Evolutionary conservation across 1,284 basidiomycete genomes (phyloP).

Genomic region (Trichosporon ovoides): DNA sequence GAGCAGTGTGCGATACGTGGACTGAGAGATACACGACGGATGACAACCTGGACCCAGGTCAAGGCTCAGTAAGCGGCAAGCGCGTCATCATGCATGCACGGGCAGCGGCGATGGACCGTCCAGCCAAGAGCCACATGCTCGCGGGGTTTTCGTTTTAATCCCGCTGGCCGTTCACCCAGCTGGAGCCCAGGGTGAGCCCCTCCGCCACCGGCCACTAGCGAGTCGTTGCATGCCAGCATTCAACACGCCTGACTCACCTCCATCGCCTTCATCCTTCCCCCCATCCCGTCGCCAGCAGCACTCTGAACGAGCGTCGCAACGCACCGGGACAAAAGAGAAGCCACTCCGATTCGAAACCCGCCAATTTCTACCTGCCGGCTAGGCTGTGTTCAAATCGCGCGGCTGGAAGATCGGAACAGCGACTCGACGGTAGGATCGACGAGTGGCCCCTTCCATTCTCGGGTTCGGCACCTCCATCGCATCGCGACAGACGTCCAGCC

Average conservation of each 20-base stretch:
- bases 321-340: slow-evolving; percentile 6
- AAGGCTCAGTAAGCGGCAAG: not conserved
- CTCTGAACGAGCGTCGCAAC: slow-evolving; percentile 2
- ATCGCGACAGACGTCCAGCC: slow-evolving; percentile 1
- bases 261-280: slow-evolving; percentile 1
- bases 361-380: not conserved
- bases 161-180: not conserved
- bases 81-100: not conserved
- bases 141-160: not conserved
- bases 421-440: not conserved
- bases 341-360: not conserved
- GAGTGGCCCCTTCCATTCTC: not conserved
- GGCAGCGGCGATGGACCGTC: not conserved
- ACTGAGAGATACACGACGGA: not conserved
- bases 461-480: slow-evolving; percentile 1
- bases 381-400: not conserved
- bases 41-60: slow-evolving; percentile 1
- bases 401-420: not conserved
- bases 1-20: not conserved
- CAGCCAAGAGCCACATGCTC: not conserved
- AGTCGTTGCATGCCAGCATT: not conserved
- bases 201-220: not conserved
- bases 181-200: no score
- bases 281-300: slow-evolving; percentile 4
- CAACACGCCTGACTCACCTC: not conserved